Evolutionary conservation across 371 early-diverging fungal species (phyloP), one percentile per base, ranked within the genome.

Genomic region (Catenaria anguillulae): DNA sequence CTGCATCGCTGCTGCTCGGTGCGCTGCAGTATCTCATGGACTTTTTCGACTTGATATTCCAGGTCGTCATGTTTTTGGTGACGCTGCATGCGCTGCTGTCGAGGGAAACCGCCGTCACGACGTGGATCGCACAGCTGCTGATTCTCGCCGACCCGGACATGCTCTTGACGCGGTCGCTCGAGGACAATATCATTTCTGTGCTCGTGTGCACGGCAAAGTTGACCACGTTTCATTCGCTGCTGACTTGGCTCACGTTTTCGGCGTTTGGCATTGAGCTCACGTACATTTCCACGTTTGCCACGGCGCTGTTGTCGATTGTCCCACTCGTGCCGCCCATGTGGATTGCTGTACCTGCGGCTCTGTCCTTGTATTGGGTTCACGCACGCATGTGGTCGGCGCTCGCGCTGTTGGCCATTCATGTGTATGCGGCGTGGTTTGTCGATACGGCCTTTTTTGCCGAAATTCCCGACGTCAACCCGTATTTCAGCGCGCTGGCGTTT

Each of bases 391-490:
- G 58, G 58, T 6, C 36, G 15, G 58, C 58, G 24, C 15, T 23
- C 15, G 24, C 43, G 8, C 31, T 58, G 29, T 13, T 33, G 34
- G 26, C 21, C 17, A 36, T 58, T 15, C 58, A 58, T 31, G 19
- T 58, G 8, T 33, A n/a, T 36, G 58, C 43, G 17, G n/a, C 36
- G 29, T 34, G 33, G 58, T 37, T 60, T 4, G 59, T 63, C 21
- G 63, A 63, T 23, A 46, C 63, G 24, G 36, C 58, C 10, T 63
- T 63, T 26, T 63, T 55, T 24, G 63, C 63, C 17, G 45, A 37
- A 21, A 63, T 63, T 35, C 58, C 63, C 23, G 63, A 58, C 24
- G 55, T 56, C 29, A 63, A 58, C 54, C 58, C 63, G 42, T 43
- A 43, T 23, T 63, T 59, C 29, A 43, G 59, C 3, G 58, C 58